These are phyloP conservation scores for Eimeria necatrix DNA, from an alignment of 169 alveolate genomes.

Conservation along the genomic window DNA sequence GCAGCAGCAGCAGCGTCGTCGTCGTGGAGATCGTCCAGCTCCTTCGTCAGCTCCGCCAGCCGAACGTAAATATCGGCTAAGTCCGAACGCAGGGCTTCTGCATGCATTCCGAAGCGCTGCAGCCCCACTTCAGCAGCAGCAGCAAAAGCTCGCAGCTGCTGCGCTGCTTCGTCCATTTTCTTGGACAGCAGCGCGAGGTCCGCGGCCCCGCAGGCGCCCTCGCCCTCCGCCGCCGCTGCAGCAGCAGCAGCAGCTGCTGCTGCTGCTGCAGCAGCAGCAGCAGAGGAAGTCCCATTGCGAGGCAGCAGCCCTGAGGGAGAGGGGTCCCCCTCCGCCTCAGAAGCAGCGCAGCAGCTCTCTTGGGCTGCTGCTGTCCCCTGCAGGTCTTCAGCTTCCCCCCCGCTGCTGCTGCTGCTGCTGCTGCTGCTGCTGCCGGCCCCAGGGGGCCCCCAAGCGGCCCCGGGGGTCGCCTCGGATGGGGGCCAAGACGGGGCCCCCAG, in stretches of 20 bases:
- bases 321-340: too few species aligned
- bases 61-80: constrained; percentile 2
- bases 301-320: too few species aligned
- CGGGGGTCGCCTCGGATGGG: background rate
- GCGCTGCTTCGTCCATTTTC: background rate
- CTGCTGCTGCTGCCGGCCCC: background rate
- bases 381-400: background rate
- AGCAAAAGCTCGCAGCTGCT: constrained; percentile 9
- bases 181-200: background rate
- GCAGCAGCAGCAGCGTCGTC: background rate
- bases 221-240: background rate
- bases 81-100: background rate
- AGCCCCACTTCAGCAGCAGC: constrained; percentile 30
- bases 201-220: background rate
- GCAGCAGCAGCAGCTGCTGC: background rate
- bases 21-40: background rate
- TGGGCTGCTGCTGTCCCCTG: too few species aligned
- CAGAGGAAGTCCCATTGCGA: background rate
- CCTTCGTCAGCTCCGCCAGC: constrained; percentile 13
- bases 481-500: background rate
- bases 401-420: constrained; percentile 1
- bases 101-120: background rate
- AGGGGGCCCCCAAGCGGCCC: background rate
- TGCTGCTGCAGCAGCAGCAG: background rate
- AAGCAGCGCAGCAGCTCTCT: too few species aligned